A percentile compares a stretch with the other conserved stretches of the same genome.
Evolutionary conservation across 176 grass and related monocot species (phyloP).

Genomic region (Alopecurus myosuroides): DNA sequence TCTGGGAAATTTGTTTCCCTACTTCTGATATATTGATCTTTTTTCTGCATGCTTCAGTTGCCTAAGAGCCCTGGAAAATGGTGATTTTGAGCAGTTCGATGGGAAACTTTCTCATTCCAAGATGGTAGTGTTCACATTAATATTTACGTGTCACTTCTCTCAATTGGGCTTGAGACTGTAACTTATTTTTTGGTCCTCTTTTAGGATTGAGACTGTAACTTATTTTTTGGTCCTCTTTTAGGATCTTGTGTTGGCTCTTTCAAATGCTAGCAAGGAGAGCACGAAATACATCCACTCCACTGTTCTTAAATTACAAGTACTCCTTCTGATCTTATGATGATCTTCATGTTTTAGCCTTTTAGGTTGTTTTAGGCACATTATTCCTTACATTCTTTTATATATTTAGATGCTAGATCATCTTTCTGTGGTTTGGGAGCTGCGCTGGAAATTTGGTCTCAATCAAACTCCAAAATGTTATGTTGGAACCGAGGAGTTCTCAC

Average conservation of each 20-base stretch:
- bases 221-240: conserved; percentile 29
- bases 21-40: conserved; percentile 12
- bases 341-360: conserved; percentile 24
- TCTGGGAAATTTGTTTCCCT: neutral
- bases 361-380: conserved; percentile 17
- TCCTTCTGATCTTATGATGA: conserved; percentile 14
- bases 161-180: conserved; percentile 9
- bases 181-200: conserved; percentile 24
- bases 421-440: conserved; percentile 65
- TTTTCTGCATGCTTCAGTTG: conserved; percentile 58
- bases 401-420: conserved; percentile 90
- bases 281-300: conserved; percentile 86
- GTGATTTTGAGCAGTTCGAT: conserved; percentile 74
- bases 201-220: conserved; percentile 30
- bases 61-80: conserved; percentile 82
- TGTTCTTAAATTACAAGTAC: conserved; percentile 81
- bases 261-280: conserved; percentile 92
- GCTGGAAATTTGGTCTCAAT: conserved; percentile 52
- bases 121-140: conserved; percentile 46
- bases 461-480: conserved; percentile 31
- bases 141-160: neutral
- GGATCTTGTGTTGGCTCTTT: conserved; percentile 74
- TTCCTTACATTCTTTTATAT: conserved; percentile 15
- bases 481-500: conserved; percentile 29
- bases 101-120: conserved; percentile 69